Conservation (phyloP, 1,284 basidiomycete species). For the Ganoderma lingzhi region DNA sequence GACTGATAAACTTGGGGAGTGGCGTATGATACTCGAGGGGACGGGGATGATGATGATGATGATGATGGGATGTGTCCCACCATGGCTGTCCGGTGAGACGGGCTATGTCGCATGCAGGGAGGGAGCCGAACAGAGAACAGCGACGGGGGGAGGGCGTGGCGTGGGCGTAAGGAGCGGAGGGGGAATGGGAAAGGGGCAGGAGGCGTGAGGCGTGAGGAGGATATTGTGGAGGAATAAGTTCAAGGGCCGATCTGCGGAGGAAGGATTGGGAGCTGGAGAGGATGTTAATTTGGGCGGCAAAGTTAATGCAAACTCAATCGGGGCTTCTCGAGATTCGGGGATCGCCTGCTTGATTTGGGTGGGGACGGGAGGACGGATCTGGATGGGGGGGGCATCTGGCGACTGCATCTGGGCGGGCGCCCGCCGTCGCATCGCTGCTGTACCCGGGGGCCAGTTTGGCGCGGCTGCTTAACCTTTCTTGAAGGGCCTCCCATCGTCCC, state of each 20-base stretch:
- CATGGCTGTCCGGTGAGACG: conserved; percentile 4
- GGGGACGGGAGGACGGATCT: conserved; percentile 5
- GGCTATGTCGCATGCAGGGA: not conserved
- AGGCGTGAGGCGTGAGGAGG: not conserved
- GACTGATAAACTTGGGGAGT: conserved; percentile 32
- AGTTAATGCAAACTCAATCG: conserved; percentile 45
- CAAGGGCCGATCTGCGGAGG: conserved; percentile 38
- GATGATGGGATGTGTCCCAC: conserved; percentile 10
- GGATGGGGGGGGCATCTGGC: not conserved
- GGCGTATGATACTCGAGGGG: conserved; percentile 22
- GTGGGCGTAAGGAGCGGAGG: conserved; percentile 1
- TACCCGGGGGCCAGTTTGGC: conserved; percentile 15
- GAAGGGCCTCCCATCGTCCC: conserved; percentile 23
- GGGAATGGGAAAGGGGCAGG: conserved; percentile 6
- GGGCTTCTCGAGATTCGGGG: conserved; percentile 44
- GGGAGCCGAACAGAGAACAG: not conserved
- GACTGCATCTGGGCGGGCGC: not conserved
- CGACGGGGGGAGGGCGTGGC: not conserved
- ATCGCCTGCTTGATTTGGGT: conserved; percentile 41
- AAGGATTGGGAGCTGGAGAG: conserved; percentile 16
- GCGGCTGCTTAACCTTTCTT: conserved; percentile 33
- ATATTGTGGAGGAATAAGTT: conserved; percentile 16
- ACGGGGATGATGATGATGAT: conserved; percentile 15
- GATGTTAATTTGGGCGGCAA: conserved; percentile 35
- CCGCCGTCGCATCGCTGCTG: conserved; percentile 6